Base-by-base conservation (phyloP, 805 yeast species). In the Monosporozyma servazzii region DNA sequence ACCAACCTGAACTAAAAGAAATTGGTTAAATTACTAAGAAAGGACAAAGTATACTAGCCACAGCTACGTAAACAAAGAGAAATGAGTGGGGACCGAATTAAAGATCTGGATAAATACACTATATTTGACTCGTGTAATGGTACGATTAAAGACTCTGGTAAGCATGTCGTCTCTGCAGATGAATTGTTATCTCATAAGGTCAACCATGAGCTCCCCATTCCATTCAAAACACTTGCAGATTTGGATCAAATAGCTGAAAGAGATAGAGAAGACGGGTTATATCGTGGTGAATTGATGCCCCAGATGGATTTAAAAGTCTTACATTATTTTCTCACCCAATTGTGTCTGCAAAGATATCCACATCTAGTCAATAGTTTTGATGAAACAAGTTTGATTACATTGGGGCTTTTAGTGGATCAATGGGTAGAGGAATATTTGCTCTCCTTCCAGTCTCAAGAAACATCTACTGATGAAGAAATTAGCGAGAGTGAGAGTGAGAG, bases 321-420 rank as follows among this genome's bases (percentile, higher is more conserved):
- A 23, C 74, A 71, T 51, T 71, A 71, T 55, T 71, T 66, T 52
- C 60, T 65, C 0, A 61, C 69, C 0, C 69, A 67, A 50, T 47
- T 64, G 41, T 58, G 64, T 45, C 49, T 66, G 9, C 60, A 56
- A 45, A 57, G 57, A 47, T 67, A 65, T 42, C 70, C 71, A 1
- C 62, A 61, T 18, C 53, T 62, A 39, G 44, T 52, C 2, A 52
- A 58, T 8, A 39, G 57, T 13, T 64, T 71, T 48, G 75, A 72
- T 50, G 75, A 71, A 44, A 62, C 71, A 7, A 65, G 71, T 17
- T 51, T 72, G 51, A 53, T 72, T 18, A 60, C 70, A 0, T n/a
- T 71, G 29, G 73, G 75, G 0, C 54, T 65, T 23, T 47, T 72
- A 9, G 58, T 72, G 18, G 75, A 71, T 36, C 56, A 67, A 45